These are phyloP conservation scores for Hibiscus tridactylites DNA, from an alignment of 345 rosid genomes.

Conservation along the genomic window DNA sequence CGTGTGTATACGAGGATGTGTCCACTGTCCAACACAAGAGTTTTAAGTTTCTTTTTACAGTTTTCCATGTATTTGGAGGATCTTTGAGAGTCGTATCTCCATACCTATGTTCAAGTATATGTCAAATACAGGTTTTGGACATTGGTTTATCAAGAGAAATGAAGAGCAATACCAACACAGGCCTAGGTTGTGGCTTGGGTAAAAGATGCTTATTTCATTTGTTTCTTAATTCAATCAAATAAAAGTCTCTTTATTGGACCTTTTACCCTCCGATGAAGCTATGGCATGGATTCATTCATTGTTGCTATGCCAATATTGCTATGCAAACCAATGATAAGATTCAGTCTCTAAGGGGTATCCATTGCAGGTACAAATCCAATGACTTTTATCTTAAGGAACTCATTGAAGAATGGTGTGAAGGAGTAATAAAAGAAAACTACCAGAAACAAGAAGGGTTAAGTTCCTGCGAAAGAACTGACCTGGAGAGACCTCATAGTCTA, in stretches of 20 bases:
- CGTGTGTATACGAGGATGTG: neutral
- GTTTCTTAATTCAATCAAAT: neutral
- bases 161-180: neutral
- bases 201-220: neutral
- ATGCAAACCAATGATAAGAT: neutral
- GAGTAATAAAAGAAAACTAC: conserved; percentile 52
- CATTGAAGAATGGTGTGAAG: conserved; percentile 98
- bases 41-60: neutral
- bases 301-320: conserved; percentile 28
- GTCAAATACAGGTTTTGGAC: neutral
- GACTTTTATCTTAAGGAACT: conserved; percentile 76
- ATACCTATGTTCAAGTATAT: neutral
- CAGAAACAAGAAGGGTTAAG: conserved; percentile 26
- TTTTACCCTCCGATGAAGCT: neutral
- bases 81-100: neutral
- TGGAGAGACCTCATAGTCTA: conserved; percentile 41
- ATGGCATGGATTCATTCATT: neutral
- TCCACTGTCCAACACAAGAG: neutral
- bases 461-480: conserved; percentile 28
- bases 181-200: neutral
- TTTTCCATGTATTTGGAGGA: neutral
- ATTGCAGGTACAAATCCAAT: conserved; percentile 66
- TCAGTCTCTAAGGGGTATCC: neutral
- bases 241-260: neutral
- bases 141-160: neutral